Percentiles rank a stretch among this genome's conserved stretches.
phyloP scores from a whole-genome alignment of 108 stramenopile species.

The Conticribra weissflogii region DNA sequence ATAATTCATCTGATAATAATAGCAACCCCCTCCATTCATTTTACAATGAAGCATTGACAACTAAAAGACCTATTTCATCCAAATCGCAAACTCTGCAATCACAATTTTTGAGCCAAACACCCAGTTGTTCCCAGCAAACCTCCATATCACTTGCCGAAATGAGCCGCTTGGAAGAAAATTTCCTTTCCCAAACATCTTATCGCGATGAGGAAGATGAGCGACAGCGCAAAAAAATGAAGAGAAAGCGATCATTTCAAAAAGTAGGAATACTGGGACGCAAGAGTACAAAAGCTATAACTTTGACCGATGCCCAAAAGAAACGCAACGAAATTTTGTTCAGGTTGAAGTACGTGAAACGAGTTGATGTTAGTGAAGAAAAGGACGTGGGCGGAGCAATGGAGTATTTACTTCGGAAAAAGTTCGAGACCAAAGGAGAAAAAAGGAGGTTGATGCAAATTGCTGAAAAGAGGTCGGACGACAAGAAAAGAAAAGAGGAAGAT shows the following conservation, averaged over 20 bases:
- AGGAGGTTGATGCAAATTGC: conserved; percentile 27
- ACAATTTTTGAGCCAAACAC: neutral
- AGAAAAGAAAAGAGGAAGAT: conserved; percentile 3
- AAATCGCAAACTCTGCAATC: neutral
- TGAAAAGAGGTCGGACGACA: conserved; percentile 8
- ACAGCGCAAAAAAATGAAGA: conserved; percentile 19
- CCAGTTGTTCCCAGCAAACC: conserved; percentile 4
- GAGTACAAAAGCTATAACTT: conserved; percentile 2
- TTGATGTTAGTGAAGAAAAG: conserved; percentile 31
- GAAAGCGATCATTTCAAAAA: conserved; percentile 5
- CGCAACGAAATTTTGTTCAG: conserved; percentile 12
- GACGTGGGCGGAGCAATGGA: conserved; percentile 44
- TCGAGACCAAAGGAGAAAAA: conserved; percentile 18
- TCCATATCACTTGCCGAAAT: conserved; percentile 37
- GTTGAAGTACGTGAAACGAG: conserved; percentile 26
- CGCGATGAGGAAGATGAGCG: conserved; percentile 41
- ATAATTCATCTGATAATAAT: neutral
- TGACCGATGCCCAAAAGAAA: conserved; percentile 14
- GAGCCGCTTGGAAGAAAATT: conserved; percentile 33
- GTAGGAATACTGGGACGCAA: neutral
- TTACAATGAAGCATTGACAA: conserved; percentile 25
- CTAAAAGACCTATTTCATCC: neutral
- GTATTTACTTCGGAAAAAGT: conserved; percentile 18
- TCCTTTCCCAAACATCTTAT: conserved; percentile 39
- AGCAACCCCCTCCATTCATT: conserved; percentile 13